Conservation (phyloP, 257 asterid genomes). For the Fraxinus quadrangulata region DNA sequence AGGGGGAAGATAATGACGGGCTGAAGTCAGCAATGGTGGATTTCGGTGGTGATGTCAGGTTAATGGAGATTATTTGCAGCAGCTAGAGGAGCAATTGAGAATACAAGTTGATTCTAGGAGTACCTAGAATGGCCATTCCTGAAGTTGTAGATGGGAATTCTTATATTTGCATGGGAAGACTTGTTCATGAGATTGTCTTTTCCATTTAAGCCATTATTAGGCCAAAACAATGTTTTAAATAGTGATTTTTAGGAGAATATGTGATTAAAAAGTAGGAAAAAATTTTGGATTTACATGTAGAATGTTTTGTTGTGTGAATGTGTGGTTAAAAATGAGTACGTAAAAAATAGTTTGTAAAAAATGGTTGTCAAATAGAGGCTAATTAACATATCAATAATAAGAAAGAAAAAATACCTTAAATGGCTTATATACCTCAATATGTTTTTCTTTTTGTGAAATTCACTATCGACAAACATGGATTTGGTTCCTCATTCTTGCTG, state of each 20-base stretch:
- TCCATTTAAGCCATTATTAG: not conserved
- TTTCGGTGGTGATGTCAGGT: not conserved
- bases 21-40: not conserved
- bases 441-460: not conserved
- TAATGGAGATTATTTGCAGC: not conserved
- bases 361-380: no score
- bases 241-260: no score
- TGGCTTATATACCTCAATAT: not conserved
- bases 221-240: no score
- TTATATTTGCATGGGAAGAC: not conserved
- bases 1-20: not conserved
- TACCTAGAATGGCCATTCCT: not conserved
- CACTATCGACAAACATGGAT: not conserved
- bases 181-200: not conserved
- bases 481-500: not conserved
- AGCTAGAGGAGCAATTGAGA: not conserved
- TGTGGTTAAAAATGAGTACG: no score
- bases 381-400: no score
- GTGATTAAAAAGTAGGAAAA: no score
- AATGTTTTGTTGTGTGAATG: no score
- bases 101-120: not conserved
- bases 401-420: not conserved
- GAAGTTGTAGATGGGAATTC: not conserved
- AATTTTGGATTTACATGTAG: no score
- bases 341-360: no score